phyloP scores from a whole-genome alignment of 352 stramenopile species.

The Pythium coloratum region DNA sequence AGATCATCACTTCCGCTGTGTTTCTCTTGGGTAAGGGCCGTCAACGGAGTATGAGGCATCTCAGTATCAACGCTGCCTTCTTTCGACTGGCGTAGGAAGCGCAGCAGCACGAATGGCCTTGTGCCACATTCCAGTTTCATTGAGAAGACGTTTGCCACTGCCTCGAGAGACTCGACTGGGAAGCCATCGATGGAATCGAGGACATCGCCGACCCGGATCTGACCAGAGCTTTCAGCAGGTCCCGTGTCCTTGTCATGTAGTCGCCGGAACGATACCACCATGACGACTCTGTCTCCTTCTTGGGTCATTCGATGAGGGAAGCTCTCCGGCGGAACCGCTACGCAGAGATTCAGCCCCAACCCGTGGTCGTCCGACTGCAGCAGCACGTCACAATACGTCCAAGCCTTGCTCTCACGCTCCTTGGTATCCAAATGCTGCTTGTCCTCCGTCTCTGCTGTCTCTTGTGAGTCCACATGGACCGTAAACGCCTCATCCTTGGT shows the following conservation, averaged over 20 bases:
- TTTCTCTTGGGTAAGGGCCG: too few relatives aligned
- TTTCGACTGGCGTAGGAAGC: constrained; percentile 32
- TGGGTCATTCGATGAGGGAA: background rate
- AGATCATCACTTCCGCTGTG: background rate
- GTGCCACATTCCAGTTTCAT: background rate
- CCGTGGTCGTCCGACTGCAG: constrained; percentile 46
- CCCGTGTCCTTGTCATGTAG: constrained; percentile 37
- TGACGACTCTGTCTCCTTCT: background rate
- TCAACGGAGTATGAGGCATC: too few relatives aligned
- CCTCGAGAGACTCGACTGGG: constrained; percentile 32
- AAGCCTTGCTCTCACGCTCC: constrained; percentile 1
- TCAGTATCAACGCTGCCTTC: background rate
- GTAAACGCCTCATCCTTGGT: background rate
- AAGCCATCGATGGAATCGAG: constrained; percentile 47
- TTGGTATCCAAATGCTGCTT: background rate
- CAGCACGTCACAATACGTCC: constrained; percentile 41
- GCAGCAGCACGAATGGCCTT: constrained; percentile 35
- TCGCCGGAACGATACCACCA: constrained; percentile 55
- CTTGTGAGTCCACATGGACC: background rate
- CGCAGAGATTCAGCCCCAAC: constrained; percentile 44
- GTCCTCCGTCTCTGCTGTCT: background rate
- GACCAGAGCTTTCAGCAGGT: constrained; percentile 44
- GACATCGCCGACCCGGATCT: constrained; percentile 47
- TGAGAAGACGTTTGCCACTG: constrained; percentile 20
- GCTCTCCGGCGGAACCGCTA: background rate